Evolutionary conservation across 1,139 yeast species (phyloP).

Genomic region (Geotrichum reessii): DNA sequence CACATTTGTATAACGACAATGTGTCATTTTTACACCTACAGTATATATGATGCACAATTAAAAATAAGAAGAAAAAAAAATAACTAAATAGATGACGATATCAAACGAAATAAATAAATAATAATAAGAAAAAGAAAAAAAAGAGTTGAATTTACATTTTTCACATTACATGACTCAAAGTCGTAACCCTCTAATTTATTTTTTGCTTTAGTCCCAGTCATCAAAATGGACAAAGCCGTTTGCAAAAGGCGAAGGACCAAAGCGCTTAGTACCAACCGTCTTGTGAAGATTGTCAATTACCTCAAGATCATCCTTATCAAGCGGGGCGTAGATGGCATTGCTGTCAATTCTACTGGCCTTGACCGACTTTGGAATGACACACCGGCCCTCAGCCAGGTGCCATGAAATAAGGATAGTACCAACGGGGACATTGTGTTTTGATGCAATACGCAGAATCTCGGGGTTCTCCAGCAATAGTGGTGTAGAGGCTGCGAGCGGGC

Average conservation of each 20-base stretch:
- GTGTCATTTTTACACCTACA: not conserved
- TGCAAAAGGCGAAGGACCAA: constrained; percentile 40
- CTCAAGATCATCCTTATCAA: constrained; percentile 53
- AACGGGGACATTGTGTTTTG: constrained; percentile 49
- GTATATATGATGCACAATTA: not conserved
- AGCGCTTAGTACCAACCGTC: constrained; percentile 48
- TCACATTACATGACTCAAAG: not conserved
- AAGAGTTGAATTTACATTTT: not conserved
- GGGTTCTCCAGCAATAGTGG: constrained; percentile 58
- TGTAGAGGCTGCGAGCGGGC: constrained; percentile 68
- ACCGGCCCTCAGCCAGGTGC: constrained; percentile 64
- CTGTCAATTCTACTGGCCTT: constrained; percentile 54
- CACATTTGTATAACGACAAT: not conserved
- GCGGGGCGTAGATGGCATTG: constrained; percentile 49
- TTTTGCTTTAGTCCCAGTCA: constrained; percentile 35
- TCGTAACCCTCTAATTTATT: not conserved
- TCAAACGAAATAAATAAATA: not conserved
- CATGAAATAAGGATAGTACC: constrained; percentile 65
- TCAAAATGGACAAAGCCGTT: constrained; percentile 30
- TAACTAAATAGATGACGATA: not conserved
- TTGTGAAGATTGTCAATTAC: constrained; percentile 44
- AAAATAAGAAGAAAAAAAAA: not conserved
- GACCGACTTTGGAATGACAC: constrained; percentile 71
- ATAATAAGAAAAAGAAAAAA: too few relatives aligned
- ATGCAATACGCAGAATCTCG: constrained; percentile 48